Evolutionary conservation across 2,329 filamentous ascomycete genomes (phyloP).

Genomic region (Xenosphaeropsis pyriputrescens): DNA sequence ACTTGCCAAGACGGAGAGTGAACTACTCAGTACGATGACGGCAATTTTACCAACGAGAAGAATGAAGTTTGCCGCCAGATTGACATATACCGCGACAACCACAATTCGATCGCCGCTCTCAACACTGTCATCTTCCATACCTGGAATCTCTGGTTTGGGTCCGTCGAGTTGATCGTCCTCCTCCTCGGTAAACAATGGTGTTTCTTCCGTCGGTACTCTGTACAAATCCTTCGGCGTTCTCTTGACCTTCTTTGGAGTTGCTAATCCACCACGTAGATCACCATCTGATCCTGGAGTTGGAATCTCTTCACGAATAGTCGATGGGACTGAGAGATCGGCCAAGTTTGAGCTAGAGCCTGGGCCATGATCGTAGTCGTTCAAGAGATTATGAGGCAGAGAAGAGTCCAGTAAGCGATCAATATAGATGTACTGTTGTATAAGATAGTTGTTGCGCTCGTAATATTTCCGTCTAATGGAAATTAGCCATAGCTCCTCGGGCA

Average conservation of each 20-base stretch:
- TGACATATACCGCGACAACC: conserved; percentile 69
- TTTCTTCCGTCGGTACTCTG: conserved; percentile 48
- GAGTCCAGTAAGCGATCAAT: conserved; percentile 86
- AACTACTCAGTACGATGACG: conserved; percentile 38
- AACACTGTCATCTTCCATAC: conserved; percentile 57
- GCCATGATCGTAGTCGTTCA: conserved; percentile 69
- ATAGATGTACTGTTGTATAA: conserved; percentile 86
- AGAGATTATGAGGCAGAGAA: conserved; percentile 77
- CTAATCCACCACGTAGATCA: conserved; percentile 17
- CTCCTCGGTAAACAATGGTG: conserved; percentile 37
- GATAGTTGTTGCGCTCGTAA: conserved; percentile 77
- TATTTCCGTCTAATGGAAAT: conserved; percentile 47
- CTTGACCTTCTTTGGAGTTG: conserved; percentile 41
- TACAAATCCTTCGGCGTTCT: conserved; percentile 80
- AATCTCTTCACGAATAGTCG: conserved; percentile 60
- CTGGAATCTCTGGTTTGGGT: conserved; percentile 45
- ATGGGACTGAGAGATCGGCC: conserved; percentile 45
- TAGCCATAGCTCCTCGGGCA: conserved; percentile 5
- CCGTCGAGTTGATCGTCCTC: conserved; percentile 28
- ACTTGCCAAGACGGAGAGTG: conserved; percentile 45
- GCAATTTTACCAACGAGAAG: conserved; percentile 38
- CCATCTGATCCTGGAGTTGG: conserved; percentile 11
- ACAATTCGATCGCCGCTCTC: conserved; percentile 65
- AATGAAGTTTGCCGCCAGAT: conserved; percentile 42
- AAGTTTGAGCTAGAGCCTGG: conserved; percentile 11